phyloP scores from a whole-genome alignment of 345 rosid species.

The Camelina hispida region DNA sequence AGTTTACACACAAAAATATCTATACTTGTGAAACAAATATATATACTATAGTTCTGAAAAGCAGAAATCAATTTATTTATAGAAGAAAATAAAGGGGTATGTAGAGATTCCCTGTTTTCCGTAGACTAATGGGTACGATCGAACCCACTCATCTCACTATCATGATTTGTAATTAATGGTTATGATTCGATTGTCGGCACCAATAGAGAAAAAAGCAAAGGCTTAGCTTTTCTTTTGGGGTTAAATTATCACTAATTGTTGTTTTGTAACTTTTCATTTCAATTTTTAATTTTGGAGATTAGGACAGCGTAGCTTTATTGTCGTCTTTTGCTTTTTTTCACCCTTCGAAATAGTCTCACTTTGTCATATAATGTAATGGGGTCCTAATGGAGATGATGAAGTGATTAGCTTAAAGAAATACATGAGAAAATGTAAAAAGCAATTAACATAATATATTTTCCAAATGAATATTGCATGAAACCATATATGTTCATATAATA shows the following conservation, averaged over 20 bases:
- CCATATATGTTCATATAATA: background rate
- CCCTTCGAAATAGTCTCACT: background rate
- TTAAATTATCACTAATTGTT: conserved; percentile 31
- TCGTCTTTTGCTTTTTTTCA: conserved; percentile 19
- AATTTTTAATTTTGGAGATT: conserved; percentile 24
- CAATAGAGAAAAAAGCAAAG: conserved; percentile 29
- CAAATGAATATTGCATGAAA: conserved; percentile 4
- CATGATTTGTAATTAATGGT: conserved; percentile 41
- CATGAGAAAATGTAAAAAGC: background rate
- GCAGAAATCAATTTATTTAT: background rate
- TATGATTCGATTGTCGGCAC: conserved; percentile 46
- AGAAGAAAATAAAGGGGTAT: background rate
- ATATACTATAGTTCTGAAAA: background rate
- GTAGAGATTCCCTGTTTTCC: conserved; percentile 33
- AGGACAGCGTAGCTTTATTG: conserved; percentile 27
- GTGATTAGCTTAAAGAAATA: background rate
- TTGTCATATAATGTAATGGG: background rate
- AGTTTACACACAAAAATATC: background rate
- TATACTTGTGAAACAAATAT: no score
- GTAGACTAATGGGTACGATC: conserved; percentile 45
- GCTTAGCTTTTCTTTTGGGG: conserved; percentile 33
- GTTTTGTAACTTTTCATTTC: conserved; percentile 34
- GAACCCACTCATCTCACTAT: conserved; percentile 36
- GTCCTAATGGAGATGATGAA: background rate
- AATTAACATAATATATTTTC: background rate